Conservation (phyloP, 129 eudicot species). For the Deinandra increscens region DNA sequence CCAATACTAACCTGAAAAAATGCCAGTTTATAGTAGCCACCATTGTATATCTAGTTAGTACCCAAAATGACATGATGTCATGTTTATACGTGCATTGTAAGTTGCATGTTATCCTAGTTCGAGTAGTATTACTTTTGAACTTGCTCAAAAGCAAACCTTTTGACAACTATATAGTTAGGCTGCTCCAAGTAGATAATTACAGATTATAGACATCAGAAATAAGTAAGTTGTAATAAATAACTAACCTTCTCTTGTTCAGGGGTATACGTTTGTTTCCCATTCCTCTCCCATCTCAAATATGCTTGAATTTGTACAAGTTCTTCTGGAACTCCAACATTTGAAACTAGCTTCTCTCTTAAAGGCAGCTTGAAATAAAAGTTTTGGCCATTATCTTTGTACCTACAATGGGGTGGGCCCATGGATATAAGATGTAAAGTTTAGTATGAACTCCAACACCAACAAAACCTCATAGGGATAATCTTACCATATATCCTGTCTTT, state of each 20-base stretch:
- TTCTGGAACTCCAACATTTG: slow-evolving; percentile 65
- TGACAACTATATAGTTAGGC: slow-evolving; percentile 4
- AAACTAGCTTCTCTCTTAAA: slow-evolving; percentile 27
- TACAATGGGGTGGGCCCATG: slow-evolving; percentile 17
- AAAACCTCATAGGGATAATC: slow-evolving; percentile 6
- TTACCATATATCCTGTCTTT: slow-evolving; percentile 77
- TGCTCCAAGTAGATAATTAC: background rate
- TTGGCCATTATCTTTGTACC: slow-evolving; percentile 81
- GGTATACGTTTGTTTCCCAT: slow-evolving; percentile 84
- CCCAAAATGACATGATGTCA: background rate
- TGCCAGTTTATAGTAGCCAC: background rate
- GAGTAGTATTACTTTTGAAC: slow-evolving; percentile 18
- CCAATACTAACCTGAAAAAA: background rate
- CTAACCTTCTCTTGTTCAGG: slow-evolving; percentile 91
- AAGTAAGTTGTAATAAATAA: slow-evolving; percentile 14
- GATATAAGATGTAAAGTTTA: slow-evolving; percentile 7
- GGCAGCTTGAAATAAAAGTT: slow-evolving; percentile 66
- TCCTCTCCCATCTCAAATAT: slow-evolving; percentile 94
- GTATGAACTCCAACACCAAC: slow-evolving; percentile 4
- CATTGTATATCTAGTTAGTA: slow-evolving; percentile 11
- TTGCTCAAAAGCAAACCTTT: slow-evolving; percentile 4
- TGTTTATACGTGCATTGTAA: background rate
- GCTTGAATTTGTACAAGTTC: slow-evolving; percentile 97
- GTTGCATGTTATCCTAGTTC: slow-evolving; percentile 4
- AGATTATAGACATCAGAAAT: background rate